Conservation (phyloP, 352 stramenopile genomes). For the Thalassiosira hispida region DNA sequence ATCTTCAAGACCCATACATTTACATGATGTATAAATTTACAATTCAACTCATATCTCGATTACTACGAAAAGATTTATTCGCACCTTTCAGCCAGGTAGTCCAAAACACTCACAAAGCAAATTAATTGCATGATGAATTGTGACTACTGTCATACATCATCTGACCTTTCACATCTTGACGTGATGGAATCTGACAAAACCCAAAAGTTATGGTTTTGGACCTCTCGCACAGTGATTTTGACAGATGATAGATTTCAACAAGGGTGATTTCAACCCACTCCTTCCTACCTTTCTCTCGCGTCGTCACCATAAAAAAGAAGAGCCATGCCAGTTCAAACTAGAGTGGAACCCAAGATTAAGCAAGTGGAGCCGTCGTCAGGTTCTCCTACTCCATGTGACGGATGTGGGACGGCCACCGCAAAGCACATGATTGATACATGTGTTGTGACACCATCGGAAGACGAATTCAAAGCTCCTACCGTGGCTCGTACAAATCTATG, state of each 20-base stretch:
- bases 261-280: too few species aligned
- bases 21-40: too few species aligned
- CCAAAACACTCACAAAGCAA: too few species aligned
- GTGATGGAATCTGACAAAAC: not conserved
- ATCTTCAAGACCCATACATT: too few species aligned
- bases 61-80: too few species aligned
- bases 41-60: too few species aligned
- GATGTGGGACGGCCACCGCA: conserved; percentile 12
- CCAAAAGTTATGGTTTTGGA: not conserved
- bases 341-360: conserved; percentile 27
- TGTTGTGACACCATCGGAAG: conserved; percentile 6
- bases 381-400: conserved; percentile 5
- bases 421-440: conserved; percentile 29
- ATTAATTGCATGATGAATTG: too few species aligned
- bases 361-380: not conserved
- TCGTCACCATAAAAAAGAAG: not conserved
- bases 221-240: not conserved
- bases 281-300: too few species aligned
- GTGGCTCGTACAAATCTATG: conserved; percentile 32
- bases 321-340: conserved; percentile 18
- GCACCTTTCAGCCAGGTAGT: too few species aligned
- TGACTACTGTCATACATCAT: too few species aligned
- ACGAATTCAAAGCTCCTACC: not conserved
- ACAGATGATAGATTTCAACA: not conserved
- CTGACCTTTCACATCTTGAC: too few species aligned